Base-by-base conservation (phyloP, 345 rosid species). In the Mercurialis annua region DNA sequence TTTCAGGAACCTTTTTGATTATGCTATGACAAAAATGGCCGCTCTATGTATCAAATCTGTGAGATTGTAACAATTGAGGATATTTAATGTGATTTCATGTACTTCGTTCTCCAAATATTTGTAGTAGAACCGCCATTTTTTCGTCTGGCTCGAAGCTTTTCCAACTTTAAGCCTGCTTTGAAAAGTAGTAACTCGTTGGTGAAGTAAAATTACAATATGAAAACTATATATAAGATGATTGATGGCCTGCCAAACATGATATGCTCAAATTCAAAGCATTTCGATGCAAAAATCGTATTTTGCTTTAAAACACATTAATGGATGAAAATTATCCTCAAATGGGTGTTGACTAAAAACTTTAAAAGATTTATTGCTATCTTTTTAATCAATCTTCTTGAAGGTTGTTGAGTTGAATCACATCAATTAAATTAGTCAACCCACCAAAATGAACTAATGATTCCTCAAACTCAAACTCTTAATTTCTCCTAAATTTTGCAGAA, bases 361-460 rank as follows among this genome's bases (percentile, higher is more conserved):
- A 48, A n/a, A 44, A 27, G 31, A 62, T 44, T 36, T 8, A 2
- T 44, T 36, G 3, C 1, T 65, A 8, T 65, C 58, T 14, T 61
- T 10, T 29, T 14, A n/a, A 17, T 40, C 18, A 38, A n/a, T 49
- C 31, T 46, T 55, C 30, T 31, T 54, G 33, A 29, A 50, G 15
- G 44, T 67, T 44, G 68, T 67, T 62, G 33, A 6, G 15, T 38
- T 46, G 57, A 61, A 34, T 31, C 62, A 12, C 30, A 44, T 54
- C 57, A 21, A 42, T 4, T 47, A 59, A 27, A 27, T 9, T 31
- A 23, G 58, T 73, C 65, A 60, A 63, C 17, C 10, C 71, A 60
- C 9, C 67, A 27, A 21, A 64, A 20, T 52, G 48, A 66, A 17
- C 46, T 42, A 49, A 62, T 64, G 29, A 70, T 52, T 33, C 15